A percentile compares a stretch with the other conserved stretches of the same genome.
phyloP scores from a whole-genome alignment of 352 stramenopile genomes.

The Globisporangium cederbergense region DNA sequence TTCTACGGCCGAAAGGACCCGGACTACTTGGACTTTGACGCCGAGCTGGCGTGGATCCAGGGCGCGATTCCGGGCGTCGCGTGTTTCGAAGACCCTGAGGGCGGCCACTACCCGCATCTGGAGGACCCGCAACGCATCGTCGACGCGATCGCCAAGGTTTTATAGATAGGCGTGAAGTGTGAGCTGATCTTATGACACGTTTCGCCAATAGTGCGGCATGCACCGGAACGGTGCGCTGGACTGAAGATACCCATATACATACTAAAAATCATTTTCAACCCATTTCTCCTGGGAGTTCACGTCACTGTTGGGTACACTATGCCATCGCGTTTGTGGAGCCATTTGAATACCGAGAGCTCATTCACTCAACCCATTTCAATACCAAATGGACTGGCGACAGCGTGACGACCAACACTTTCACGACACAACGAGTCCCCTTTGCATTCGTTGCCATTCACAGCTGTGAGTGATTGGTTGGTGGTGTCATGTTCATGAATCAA shows the following conservation, averaged over 20 bases:
- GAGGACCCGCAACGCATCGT: conserved; percentile 25
- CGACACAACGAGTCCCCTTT: not conserved
- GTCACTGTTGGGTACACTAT: too few species aligned
- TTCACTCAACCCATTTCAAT: too few species aligned
- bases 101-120: conserved; percentile 36
- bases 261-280: not conserved
- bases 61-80: conserved; percentile 19
- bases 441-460: not conserved
- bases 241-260: not conserved
- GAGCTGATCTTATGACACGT: too few species aligned
- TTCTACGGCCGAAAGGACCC: conserved; percentile 37
- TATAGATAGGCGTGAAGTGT: not conserved
- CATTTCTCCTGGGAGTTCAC: not conserved
- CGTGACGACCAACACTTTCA: not conserved
- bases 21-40: conserved; percentile 30
- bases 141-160: conserved; percentile 14
- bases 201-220: too few species aligned
- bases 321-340: too few species aligned
- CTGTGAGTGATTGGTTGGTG: not conserved
- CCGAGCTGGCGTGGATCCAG: conserved; percentile 31
- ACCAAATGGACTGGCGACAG: too few species aligned
- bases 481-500: too few species aligned
- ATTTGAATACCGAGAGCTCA: too few species aligned
- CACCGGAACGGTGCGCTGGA: not conserved
- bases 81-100: conserved; percentile 20